Percentiles rank a stretch among this genome's conserved stretches.
These are phyloP conservation scores for Ulmus americana DNA, from an alignment of 331 rosid genomes.

Conservation along the genomic window DNA sequence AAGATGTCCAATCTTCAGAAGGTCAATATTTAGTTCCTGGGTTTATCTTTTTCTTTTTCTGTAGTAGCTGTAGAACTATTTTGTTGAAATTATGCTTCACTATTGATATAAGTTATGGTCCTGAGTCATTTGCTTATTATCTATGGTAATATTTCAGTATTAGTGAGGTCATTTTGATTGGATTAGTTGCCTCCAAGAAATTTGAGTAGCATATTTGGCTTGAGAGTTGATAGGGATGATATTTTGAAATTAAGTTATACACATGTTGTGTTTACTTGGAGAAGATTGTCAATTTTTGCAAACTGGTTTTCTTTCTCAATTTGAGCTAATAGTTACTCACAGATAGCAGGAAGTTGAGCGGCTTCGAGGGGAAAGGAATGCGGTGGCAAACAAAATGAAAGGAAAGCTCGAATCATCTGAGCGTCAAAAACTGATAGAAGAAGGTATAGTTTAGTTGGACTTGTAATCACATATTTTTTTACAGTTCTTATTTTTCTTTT, in stretches of 20 bases:
- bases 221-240: neutral
- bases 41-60: neutral
- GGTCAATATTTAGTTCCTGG: slow-evolving; percentile 39
- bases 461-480: neutral
- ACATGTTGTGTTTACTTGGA: neutral
- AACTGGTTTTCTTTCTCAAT: slow-evolving; percentile 30
- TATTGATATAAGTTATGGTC: neutral
- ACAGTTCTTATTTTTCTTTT: neutral
- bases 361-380: slow-evolving; percentile 83
- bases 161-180: neutral
- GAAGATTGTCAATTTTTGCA: neutral
- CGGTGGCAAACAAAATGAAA: slow-evolving; percentile 88
- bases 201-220: neutral
- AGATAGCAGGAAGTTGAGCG: slow-evolving; percentile 98
- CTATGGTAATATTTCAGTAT: neutral
- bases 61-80: neutral
- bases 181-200: neutral
- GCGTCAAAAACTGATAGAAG: slow-evolving; percentile 72
- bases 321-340: slow-evolving; percentile 66
- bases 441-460: slow-evolving; percentile 44
- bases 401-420: slow-evolving; percentile 72
- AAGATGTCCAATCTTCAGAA: slow-evolving; percentile 64
- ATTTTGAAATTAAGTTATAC: neutral
- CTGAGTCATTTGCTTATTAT: neutral
- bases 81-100: neutral